Evolutionary conservation across 2,329 filamentous ascomycete genomes (phyloP).

Genomic region (Epichloe elymi): DNA sequence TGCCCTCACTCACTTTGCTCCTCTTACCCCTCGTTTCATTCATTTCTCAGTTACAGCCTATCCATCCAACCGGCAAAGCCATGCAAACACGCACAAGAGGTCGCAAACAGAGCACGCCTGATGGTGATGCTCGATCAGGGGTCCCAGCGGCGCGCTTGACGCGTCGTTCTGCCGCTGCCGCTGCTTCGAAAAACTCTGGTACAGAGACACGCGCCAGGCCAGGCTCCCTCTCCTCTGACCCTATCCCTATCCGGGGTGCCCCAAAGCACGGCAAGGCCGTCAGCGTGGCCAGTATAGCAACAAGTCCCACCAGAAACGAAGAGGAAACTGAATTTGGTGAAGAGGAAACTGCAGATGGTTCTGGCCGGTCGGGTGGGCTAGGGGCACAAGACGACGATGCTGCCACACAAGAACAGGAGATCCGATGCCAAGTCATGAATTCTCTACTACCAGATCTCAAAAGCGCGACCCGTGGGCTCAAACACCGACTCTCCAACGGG

Average conservation of each 20-base stretch:
- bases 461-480: constrained; percentile 3
- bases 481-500: constrained; percentile 1
- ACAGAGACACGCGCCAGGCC: not conserved
- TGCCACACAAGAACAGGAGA: not conserved
- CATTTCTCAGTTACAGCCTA: not conserved
- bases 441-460: constrained; percentile 1
- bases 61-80: not conserved
- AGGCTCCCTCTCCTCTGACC: not conserved
- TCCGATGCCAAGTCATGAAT: not conserved
- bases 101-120: not conserved
- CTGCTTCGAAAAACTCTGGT: not conserved
- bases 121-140: not conserved
- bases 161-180: not conserved
- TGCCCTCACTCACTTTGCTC: not conserved
- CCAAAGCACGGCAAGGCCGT: not conserved
- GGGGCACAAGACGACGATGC: not conserved
- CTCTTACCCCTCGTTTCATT: not conserved
- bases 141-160: not conserved
- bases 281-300: constrained; percentile 3
- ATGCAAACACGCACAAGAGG: constrained; percentile 1
- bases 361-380: not conserved
- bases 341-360: not conserved
- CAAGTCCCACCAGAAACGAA: not conserved
- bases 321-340: not conserved
- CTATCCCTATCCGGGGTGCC: constrained; percentile 1